Base-by-base conservation (phyloP, 768 basidiomycete genomes). In the Udeniomyces megalosporus region DNA sequence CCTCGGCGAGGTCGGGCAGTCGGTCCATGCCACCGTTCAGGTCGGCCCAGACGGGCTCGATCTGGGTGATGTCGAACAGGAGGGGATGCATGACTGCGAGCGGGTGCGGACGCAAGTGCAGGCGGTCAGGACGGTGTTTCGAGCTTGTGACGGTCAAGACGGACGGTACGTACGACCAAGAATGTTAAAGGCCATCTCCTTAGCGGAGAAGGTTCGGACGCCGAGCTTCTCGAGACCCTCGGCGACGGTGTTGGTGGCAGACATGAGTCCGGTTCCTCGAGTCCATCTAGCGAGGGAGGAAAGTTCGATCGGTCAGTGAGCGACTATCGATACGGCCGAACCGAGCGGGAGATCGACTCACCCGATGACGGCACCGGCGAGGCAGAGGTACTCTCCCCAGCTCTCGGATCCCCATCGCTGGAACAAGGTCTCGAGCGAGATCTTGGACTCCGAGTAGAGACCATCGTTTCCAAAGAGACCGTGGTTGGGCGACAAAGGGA, bases 151-250 rank as follows among this genome's bases (percentile, higher is more conserved):
- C 4, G 54, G 14, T 38, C 35, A 24, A 38, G 35, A 55, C 17
- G 6, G 7, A 8, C 14, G 22, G 7, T 34, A 55, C 54, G 38
- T 38, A 55, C 54, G 80, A 64, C 95, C 93, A 59, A 99, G 84
- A 69, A 99, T 90, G 75, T 99, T 99, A 82, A 99, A 99, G 0
- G 95, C 92, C 95, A 97, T 99, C 76, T 99, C 95, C 77, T 97
- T 97, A 31, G 95, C 86, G 0, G 93, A 97, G 82, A 97, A 99
- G 1, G 95, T 99, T 67, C 95, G 83, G 62, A 95, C 88, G 65
- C 95, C 95, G 66, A 85, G 80, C 62, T 83, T 80, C 76, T 99
- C 95, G 47, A 99, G 80, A 58, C 90, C 89, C 62, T 92, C 87
- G 29, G 95, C 90, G 57, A 96, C 85, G 47, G 85, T 88, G 76